Evolutionary conservation across 371 early-diverging fungal genomes (phyloP), one percentile per base, ranked within the genome.

Genomic region (Capillidium heterosporum): DNA sequence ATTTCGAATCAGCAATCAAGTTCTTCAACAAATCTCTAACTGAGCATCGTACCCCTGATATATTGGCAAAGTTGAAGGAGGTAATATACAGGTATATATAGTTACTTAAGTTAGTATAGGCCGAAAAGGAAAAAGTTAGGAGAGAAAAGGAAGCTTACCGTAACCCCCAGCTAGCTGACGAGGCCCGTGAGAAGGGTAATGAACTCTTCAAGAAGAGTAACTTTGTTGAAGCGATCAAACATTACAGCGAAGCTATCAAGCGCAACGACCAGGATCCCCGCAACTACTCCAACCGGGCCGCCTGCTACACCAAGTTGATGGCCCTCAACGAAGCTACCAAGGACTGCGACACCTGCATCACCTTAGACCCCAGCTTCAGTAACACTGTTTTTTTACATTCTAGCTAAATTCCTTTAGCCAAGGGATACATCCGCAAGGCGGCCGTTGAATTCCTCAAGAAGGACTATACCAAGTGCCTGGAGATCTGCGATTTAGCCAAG

Each of bases 371-470:
- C 41, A 77, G 74, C 32, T 98, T 93, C 64, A 67, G 77, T 76
- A 73, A 68, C 67, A 64, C 1, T 23, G 17, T 53, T 1, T 42
- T 27, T 15, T 15, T 17, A n/a, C 1, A 19, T 44, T 19, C 19
- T 47, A 32, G 5, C 32, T n/a, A 31, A 2, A 17, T 28, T 41
- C 32, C 31, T 23, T 41, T 57, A 73, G 80, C 85, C 58, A 94
- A 95, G 77, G 96, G 90, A 40, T 95, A 98, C 67, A 80, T 91
- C 56, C 91, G 98, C 66, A 95, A 94, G 77, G 95, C 95, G 42
- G 85, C 85, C n/a, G 80, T 92, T 59, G 80, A 85, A 63, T 81
- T 84, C 66, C 71, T 83, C 54, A 90, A 85, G 78, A 82, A 81
- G 66, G 95, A 97, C 53, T 91, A 80, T 63, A 71, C 75, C 32